Base-by-base conservation (phyloP, 257 asterid genomes). In the Plantago elongata region DNA sequence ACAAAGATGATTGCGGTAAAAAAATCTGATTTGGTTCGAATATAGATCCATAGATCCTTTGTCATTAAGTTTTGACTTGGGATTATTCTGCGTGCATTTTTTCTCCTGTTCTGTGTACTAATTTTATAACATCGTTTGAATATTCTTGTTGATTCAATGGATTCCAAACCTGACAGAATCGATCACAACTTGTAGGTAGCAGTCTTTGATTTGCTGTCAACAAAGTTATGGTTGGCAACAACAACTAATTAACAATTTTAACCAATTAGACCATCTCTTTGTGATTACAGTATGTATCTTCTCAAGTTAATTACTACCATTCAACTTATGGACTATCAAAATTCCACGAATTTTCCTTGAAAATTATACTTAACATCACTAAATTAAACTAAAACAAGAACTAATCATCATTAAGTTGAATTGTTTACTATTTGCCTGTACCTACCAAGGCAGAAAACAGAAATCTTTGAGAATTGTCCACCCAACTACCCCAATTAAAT, bases 121-220 rank as follows among this genome's bases (percentile, higher is more conserved):
- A 16, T 51, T 10, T 9, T 9, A 9, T 54, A 18, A 18, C 34
- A 54, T 40, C 5, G 43, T 54, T 27, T 52, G 59, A 54, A 54
- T 54, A 54, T 54, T 54, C 59, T 54, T 12, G 59, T 15, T 18
- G 13, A 5, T 54, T 8, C 54, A 50, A 15, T 50, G 54, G 54
- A 50, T 50, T 22, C 54, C 40, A 52, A 30, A 11, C 59, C 14
- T 17, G 14, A 52, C 3, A 52, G 58, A 52, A 52, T 52, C 58
- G 13, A 52, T 52, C 58, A 17, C 11, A 18, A 2, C 14, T 17
- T 9, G 6, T 7, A 22, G 27, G 6, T 7, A 22, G 27, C 27
- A 22, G 27, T 22, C 37, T 54, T 34, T 34, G 40, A n/a, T 54
- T 34, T 34, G 40, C 40, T 37, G 30, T 22, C 40, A 22, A 54